Evolutionary conservation across 2,329 filamentous ascomycete genomes (phyloP).

Genomic region (Ceratocystis variospora): DNA sequence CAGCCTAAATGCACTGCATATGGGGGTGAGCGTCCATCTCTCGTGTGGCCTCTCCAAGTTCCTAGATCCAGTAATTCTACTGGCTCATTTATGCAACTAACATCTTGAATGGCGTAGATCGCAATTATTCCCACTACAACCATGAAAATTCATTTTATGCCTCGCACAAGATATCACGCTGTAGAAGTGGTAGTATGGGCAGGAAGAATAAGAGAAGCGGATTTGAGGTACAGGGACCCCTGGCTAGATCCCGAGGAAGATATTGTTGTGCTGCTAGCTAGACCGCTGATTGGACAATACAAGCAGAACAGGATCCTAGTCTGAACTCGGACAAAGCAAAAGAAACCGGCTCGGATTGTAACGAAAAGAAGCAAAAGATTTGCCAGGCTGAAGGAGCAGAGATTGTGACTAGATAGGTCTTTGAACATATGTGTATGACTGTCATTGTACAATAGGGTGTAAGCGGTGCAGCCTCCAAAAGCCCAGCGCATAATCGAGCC

Average conservation of each 20-base stretch:
- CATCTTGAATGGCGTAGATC: background rate
- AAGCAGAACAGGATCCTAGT: background rate
- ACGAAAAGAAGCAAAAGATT: background rate
- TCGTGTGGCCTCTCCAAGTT: background rate
- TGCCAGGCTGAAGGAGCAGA: background rate
- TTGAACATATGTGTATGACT: too few relatives aligned
- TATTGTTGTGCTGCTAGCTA: background rate
- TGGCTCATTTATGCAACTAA: background rate
- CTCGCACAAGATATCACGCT: background rate
- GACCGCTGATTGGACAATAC: background rate
- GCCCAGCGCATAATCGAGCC: too few relatives aligned
- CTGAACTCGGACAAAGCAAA: too few relatives aligned
- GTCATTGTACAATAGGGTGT: background rate
- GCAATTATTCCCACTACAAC: constrained; percentile 1
- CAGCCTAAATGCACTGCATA: too few relatives aligned
- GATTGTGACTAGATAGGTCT: too few relatives aligned
- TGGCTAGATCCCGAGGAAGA: background rate
- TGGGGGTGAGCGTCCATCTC: too few relatives aligned
- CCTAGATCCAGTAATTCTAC: background rate
- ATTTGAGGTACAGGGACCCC: background rate
- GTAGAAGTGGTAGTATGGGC: background rate
- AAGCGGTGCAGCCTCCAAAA: too few relatives aligned
- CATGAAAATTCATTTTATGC: background rate
- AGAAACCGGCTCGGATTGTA: background rate
- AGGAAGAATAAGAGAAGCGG: background rate